A percentile compares a stretch with the other conserved stretches of the same genome.
Evolutionary conservation across 2,329 filamentous ascomycete species (phyloP).

Genomic region (Bipolaris sorokiniana): DNA sequence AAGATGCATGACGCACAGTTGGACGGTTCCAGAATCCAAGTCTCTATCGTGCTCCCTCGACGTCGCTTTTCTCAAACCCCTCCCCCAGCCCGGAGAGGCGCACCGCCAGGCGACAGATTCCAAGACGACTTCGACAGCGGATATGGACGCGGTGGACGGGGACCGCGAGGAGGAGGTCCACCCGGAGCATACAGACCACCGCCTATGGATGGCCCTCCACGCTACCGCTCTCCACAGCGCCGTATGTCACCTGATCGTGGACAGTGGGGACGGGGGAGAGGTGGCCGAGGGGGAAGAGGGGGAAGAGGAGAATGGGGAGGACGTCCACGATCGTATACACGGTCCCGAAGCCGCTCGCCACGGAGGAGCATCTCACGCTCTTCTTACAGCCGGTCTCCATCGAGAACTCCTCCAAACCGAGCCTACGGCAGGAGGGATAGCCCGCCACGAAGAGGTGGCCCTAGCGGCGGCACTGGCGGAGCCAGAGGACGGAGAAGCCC

Average conservation of each 20-base stretch:
- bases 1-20: constrained; percentile 99
- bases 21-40: constrained; percentile 80
- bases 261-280: constrained; percentile 33
- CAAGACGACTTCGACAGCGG: constrained; percentile 27
- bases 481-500: constrained; percentile 59
- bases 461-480: constrained; percentile 29
- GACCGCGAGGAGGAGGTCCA: constrained; percentile 41
- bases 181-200: constrained; percentile 46
- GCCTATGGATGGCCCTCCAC: constrained; percentile 42
- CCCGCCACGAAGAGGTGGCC: constrained; percentile 23
- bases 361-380: constrained; percentile 51
- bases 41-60: constrained; percentile 85
- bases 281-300: constrained; percentile 49
- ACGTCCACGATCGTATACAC: constrained; percentile 36
- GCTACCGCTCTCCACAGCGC: constrained; percentile 51
- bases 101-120: constrained; percentile 36
- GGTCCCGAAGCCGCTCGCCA: constrained; percentile 53
- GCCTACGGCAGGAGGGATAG: constrained; percentile 22
- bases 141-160: constrained; percentile 24
- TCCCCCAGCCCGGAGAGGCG: constrained; percentile 69
- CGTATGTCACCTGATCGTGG: constrained; percentile 26
- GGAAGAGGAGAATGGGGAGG: constrained; percentile 35
- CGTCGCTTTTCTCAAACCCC: constrained; percentile 83
- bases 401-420: constrained; percentile 39
- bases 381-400: constrained; percentile 49